Evolutionary conservation across 2,329 filamentous ascomycete species (phyloP).

Genomic region (Pseudogymnoascus sp.): DNA sequence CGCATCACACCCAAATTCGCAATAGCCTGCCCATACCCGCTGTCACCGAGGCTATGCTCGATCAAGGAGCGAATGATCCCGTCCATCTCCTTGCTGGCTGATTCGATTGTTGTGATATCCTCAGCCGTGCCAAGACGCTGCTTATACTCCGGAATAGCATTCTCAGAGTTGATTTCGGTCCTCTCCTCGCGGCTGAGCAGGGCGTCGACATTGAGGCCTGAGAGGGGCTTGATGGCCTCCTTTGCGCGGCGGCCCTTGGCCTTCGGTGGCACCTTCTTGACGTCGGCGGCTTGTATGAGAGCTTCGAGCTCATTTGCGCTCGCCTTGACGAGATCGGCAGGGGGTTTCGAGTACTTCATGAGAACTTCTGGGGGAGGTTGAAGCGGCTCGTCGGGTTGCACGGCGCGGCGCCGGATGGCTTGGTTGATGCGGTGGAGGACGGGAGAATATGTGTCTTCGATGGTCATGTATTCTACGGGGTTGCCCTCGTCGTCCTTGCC

Average conservation of each 20-base stretch:
- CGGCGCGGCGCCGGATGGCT: slow-evolving; percentile 73
- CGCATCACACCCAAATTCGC: slow-evolving; percentile 73
- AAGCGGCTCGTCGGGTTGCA: slow-evolving; percentile 58
- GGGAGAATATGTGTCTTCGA: slow-evolving; percentile 79
- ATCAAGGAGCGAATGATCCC: slow-evolving; percentile 61
- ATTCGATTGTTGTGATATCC: slow-evolving; percentile 52
- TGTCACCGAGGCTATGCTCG: slow-evolving; percentile 63
- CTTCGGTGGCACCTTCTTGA: slow-evolving; percentile 85
- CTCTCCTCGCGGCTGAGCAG: slow-evolving; percentile 57
- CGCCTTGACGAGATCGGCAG: slow-evolving; percentile 53
- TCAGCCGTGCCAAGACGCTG: slow-evolving; percentile 57
- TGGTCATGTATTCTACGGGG: slow-evolving; percentile 58
- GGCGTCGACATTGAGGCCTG: slow-evolving; percentile 77
- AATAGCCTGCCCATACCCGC: slow-evolving; percentile 62
- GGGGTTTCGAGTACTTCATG: slow-evolving; percentile 63
- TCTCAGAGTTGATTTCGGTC: slow-evolving; percentile 52
- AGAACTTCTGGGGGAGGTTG: slow-evolving; percentile 55
- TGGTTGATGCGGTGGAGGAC: slow-evolving; percentile 82
- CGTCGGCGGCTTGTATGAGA: slow-evolving; percentile 60
- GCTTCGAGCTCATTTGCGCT: slow-evolving; percentile 48
- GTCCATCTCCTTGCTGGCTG: slow-evolving; percentile 67
- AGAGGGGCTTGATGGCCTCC: slow-evolving; percentile 72
- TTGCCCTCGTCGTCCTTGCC: slow-evolving; percentile 65
- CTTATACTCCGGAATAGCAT: slow-evolving; percentile 86
- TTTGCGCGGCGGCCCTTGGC: slow-evolving; percentile 60